Base-by-base conservation (phyloP, 257 asterid species). In the Plectranthus barbatus region DNA sequence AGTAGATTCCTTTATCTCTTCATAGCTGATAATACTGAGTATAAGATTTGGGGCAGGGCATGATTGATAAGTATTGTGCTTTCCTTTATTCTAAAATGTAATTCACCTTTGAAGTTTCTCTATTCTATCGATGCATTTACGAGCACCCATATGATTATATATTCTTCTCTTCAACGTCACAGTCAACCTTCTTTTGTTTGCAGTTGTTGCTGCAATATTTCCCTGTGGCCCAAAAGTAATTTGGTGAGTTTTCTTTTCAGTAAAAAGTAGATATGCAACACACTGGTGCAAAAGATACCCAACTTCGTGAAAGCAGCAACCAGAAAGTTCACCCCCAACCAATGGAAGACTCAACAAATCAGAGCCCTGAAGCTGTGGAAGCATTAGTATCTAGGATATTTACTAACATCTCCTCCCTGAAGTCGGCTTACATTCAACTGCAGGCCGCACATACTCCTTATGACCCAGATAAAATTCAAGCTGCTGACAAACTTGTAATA, bases 261-360 rank as follows among this genome's bases (percentile, higher is more conserved):
- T 76, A 62, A 57, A 39, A 81, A 80, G 84, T 83, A 93, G 95
- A 88, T 83, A 93, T 93, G 99, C 99, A 90, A 92, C 80, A 89
- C 77, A 81, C 77, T 81, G 87, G 94, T 76, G 91, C 74, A 41
- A 92, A 76, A 77, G 97, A 93, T 69, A 90, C 80, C 75, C 97
- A 87, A 80, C 90, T 83, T 73, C 99, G 96, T 70, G 99, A 92
- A 68, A 87, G 78, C 85, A 83, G 88, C 83, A 84, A 80, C 87
- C 97, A 90, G 63, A 93, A 90, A 86, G 96, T 93, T 77, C 96
- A 93, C 68, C 99, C 99, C 61, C 97, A 93, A 68, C 99, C 99
- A 41, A 93, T 93, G 99, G 99, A 85, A 72, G 96, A 93, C 70
- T 82, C 95, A 51, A 66, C 74, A 29, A 87, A 81, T 74, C 97